Evolutionary conservation across 2,329 filamentous ascomycete species (phyloP).

Genomic region (Tolypocladium tropicale): DNA sequence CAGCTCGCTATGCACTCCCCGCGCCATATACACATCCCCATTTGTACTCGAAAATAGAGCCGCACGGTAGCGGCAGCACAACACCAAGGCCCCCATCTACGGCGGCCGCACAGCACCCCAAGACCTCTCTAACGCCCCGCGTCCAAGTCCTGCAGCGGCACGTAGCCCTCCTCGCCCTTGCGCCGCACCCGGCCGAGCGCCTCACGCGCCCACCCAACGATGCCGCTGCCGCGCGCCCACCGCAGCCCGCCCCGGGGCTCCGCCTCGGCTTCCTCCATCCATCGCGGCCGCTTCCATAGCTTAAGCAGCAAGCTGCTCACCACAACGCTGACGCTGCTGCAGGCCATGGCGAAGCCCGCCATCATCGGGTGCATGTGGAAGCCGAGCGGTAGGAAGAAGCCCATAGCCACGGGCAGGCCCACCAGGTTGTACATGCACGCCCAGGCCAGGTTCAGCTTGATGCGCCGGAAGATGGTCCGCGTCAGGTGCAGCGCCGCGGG

Average conservation of each 20-base stretch:
- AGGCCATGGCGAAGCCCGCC: conserved; percentile 88
- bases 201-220: conserved; percentile 33
- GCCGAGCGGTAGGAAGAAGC: conserved; percentile 83
- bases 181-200: conserved; percentile 25
- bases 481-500: conserved; percentile 75
- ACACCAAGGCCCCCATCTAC: neutral
- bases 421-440: conserved; percentile 88
- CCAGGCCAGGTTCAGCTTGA: conserved; percentile 89
- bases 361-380: conserved; percentile 87
- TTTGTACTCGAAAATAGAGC: no score
- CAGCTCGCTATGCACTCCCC: neutral
- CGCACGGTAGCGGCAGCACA: neutral
- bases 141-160: conserved; percentile 46
- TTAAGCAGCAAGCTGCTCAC: conserved; percentile 73
- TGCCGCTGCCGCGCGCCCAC: conserved; percentile 30
- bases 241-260: conserved; percentile 43
- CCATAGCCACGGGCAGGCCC: conserved; percentile 94
- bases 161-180: conserved; percentile 45
- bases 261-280: conserved; percentile 68
- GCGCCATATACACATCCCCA: neutral
- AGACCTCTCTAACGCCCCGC: conserved; percentile 4
- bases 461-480: conserved; percentile 77
- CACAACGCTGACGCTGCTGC: conserved; percentile 83
- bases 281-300: conserved; percentile 73
- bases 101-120: neutral